phyloP scores from a whole-genome alignment of 2,329 filamentous ascomycete genomes.

The Colletotrichum higginsianum region DNA sequence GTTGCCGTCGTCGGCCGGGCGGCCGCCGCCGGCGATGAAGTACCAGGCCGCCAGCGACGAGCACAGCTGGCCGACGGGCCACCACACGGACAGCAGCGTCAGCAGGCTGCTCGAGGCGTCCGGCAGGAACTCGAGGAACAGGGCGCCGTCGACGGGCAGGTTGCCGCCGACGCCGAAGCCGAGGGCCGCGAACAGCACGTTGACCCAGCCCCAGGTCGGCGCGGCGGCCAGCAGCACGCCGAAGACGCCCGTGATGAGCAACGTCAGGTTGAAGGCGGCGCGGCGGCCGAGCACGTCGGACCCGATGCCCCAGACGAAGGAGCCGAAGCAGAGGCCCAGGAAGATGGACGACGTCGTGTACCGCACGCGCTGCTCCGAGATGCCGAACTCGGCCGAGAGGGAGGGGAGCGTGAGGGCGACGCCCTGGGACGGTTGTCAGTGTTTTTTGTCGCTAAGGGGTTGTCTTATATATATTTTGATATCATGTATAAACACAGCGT shows the following conservation, averaged over 20 bases:
- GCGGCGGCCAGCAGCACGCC: slow-evolving; percentile 79
- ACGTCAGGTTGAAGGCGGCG: slow-evolving; percentile 84
- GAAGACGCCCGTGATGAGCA: slow-evolving; percentile 82
- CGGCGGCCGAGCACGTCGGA: slow-evolving; percentile 85
- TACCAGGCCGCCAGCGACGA: slow-evolving; percentile 82
- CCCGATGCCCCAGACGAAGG: slow-evolving; percentile 84
- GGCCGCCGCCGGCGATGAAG: slow-evolving; percentile 77
- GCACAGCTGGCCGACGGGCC: slow-evolving; percentile 85
- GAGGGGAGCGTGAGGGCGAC: slow-evolving; percentile 84
- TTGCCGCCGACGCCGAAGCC: slow-evolving; percentile 83
- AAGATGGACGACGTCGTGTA: slow-evolving; percentile 87
- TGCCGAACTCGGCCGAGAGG: slow-evolving; percentile 79
- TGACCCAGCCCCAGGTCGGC: slow-evolving; percentile 76
- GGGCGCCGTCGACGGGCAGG: slow-evolving; percentile 82
- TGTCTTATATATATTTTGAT: too few species aligned
- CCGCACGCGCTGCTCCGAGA: slow-evolving; percentile 79
- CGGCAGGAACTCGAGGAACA: slow-evolving; percentile 89
- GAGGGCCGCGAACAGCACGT: slow-evolving; percentile 71
- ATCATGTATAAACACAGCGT: background rate
- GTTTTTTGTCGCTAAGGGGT: too few species aligned
- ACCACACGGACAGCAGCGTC: slow-evolving; percentile 88
- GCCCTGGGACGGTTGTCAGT: slow-evolving; percentile 63
- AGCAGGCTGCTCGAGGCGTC: slow-evolving; percentile 80
- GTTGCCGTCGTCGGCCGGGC: slow-evolving; percentile 61
- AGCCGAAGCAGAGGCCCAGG: slow-evolving; percentile 82